Evolutionary conservation across 2,329 filamentous ascomycete genomes (phyloP), one percentile per base, ranked within the genome.

Genomic region (Penicillium crustosum): DNA sequence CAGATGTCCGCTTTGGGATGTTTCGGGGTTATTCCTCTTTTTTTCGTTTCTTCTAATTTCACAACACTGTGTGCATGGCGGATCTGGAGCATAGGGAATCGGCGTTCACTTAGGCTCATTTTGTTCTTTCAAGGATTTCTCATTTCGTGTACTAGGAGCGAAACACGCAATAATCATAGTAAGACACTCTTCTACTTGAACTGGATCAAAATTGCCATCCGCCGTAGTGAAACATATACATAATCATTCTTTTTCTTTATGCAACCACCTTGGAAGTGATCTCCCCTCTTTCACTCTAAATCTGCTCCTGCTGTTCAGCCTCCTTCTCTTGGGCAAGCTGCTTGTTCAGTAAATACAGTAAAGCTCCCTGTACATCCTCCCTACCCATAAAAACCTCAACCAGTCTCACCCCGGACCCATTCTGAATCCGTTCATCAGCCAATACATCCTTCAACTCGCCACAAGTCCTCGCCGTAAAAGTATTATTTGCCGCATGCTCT

Each of bases 361-460:
- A 56, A 25, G 67, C 62, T 2, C 70, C 68, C 17, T 74, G 68
- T 6, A 71, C 71, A 67, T 78, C 76, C 39, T 75, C 68, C 29
- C 64, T 65, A 4, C 66, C 72, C 73, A 79, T 74, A 17, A 75
- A 68, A 1, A 79, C 71, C 68, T 80, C 78, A 8, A 79, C 68
- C 61, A 80, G 71, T 39, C 74, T 68, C 29, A 80, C 56, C 0
- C 76, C 76, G 45, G 69, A 72, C 7, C 73, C 77, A 49, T 73
- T 67, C 19, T 67, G 61, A 41, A 81, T 68, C 2, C 67, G 66
- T 31, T 74, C 68, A 50, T 75, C 69, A 1, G 53, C 61, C 41
- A 81, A 29, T 0, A 81, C 72, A 6, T 66, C 57, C 38, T 78
- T 73, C 3, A 83, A 59, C 58, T 84, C 79, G 0, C 74, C 78